phyloP scores from a whole-genome alignment of 202 grass and related monocot species.

The Hordeum pubiflorum region DNA sequence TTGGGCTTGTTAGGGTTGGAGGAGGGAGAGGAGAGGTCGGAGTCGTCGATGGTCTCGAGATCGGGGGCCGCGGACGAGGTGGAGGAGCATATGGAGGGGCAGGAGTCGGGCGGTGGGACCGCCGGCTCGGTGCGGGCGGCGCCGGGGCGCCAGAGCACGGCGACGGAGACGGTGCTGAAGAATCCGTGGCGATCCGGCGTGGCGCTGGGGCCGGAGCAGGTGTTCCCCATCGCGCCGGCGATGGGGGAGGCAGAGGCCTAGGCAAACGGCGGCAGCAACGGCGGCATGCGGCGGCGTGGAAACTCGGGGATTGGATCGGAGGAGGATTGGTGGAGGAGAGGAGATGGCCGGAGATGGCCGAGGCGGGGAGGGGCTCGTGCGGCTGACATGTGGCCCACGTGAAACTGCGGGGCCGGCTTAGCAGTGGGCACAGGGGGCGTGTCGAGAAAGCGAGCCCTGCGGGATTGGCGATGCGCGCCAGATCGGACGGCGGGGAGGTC shows the following conservation, averaged over 20 bases:
- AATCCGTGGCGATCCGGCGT: conserved; percentile 47
- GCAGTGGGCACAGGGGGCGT: neutral
- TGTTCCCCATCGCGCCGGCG: conserved; percentile 56
- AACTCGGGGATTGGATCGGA: conserved; percentile 24
- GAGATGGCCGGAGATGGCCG: conserved; percentile 22
- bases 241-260: conserved; percentile 25
- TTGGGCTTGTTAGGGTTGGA: conserved; percentile 27
- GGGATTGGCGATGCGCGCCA: neutral
- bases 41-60: conserved; percentile 37
- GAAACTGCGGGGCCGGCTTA: neutral
- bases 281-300: conserved; percentile 22
- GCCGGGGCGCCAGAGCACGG: conserved; percentile 58
- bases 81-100: conserved; percentile 8
- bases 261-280: neutral
- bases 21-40: conserved; percentile 27
- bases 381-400: conserved; percentile 15
- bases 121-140: conserved; percentile 26
- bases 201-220: conserved; percentile 49
- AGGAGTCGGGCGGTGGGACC: neutral
- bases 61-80: conserved; percentile 43
- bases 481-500: neutral
- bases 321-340: conserved; percentile 8
- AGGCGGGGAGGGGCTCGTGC: neutral
- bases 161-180: conserved; percentile 58
- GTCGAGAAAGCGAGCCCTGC: neutral